These are phyloP conservation scores for Scheffersomyces quercinus DNA, from an alignment of 1,139 yeast genomes.

Conservation along the genomic window DNA sequence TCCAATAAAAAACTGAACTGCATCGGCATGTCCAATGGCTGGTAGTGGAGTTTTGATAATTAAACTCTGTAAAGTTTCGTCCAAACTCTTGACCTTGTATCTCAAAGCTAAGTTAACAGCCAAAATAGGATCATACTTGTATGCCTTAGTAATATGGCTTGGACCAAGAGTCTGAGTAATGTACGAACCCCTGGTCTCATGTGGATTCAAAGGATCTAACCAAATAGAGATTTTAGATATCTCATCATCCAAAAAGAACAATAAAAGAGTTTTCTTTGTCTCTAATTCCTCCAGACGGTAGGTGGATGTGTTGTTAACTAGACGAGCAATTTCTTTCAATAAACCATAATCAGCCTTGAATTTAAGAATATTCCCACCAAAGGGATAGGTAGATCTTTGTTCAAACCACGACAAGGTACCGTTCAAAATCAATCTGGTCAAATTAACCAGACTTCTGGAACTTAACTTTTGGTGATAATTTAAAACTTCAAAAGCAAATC, in stretches of 20 bases:
- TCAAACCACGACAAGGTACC: conserved; percentile 83
- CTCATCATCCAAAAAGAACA: conserved; percentile 75
- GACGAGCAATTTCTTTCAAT: conserved; percentile 52
- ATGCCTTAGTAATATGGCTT: conserved; percentile 51
- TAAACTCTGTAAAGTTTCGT: conserved; percentile 46
- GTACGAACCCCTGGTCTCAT: conserved; percentile 39
- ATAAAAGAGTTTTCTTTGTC: conserved; percentile 50
- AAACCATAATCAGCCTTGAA: conserved; percentile 68
- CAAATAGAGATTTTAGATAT: conserved; percentile 72
- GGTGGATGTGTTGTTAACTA: conserved; percentile 24
- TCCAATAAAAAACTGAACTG: conserved; percentile 59
- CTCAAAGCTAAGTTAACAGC: conserved; percentile 74
- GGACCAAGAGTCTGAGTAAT: conserved; percentile 35
- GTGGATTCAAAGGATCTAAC: conserved; percentile 68
- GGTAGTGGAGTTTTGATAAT: conserved; percentile 59
- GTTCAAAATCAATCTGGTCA: conserved; percentile 57
- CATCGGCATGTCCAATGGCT: conserved; percentile 63
- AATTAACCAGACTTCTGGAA: conserved; percentile 43
- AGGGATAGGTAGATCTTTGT: conserved; percentile 67
- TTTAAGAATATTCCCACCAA: conserved; percentile 76
- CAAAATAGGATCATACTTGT: conserved; percentile 65
- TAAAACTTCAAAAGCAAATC: conserved; percentile 67
- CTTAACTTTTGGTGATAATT: conserved; percentile 52
- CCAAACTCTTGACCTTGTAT: conserved; percentile 46
- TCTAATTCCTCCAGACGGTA: conserved; percentile 29